phyloP scores from a whole-genome alignment of 306 rosid genomes.

The Psophocarpus tetragonolobus region DNA sequence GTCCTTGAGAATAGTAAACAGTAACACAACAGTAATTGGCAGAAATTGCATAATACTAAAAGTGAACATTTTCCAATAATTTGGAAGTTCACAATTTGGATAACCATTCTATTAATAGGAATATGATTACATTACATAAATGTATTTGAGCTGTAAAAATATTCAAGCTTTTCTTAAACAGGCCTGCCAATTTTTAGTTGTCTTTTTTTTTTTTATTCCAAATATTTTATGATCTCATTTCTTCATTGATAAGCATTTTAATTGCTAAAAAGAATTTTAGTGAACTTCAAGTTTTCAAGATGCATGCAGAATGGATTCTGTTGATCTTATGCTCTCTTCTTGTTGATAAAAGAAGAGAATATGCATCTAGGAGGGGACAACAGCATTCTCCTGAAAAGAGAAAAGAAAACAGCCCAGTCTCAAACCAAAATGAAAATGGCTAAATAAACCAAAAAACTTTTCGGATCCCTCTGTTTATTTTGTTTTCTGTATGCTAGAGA shows the following conservation, averaged over 20 bases:
- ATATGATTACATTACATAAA: not conserved
- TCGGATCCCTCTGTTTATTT: not conserved
- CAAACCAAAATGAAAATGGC: not conserved
- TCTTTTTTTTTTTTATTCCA: not conserved
- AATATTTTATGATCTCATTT: not conserved
- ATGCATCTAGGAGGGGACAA: not conserved
- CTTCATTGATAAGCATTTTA: conserved; percentile 10
- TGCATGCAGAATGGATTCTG: not conserved
- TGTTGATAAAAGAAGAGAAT: not conserved
- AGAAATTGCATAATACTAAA: conserved; percentile 9
- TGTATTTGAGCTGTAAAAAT: not conserved
- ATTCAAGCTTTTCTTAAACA: conserved; percentile 2
- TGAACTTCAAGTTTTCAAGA: conserved; percentile 14
- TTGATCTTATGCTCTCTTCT: not conserved
- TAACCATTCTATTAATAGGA: conserved; percentile 2
- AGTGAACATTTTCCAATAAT: conserved; percentile 4
- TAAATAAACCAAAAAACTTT: not conserved
- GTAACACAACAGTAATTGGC: not conserved
- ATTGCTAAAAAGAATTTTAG: conserved; percentile 13
- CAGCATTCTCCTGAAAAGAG: not conserved
- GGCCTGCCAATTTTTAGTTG: not conserved
- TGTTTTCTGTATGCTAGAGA: not conserved
- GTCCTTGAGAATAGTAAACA: conserved; percentile 18
- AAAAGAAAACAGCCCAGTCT: not conserved
- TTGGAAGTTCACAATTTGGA: not conserved